phyloP scores from a whole-genome alignment of 106 monocot species.

The Dendrobium officinale region DNA sequence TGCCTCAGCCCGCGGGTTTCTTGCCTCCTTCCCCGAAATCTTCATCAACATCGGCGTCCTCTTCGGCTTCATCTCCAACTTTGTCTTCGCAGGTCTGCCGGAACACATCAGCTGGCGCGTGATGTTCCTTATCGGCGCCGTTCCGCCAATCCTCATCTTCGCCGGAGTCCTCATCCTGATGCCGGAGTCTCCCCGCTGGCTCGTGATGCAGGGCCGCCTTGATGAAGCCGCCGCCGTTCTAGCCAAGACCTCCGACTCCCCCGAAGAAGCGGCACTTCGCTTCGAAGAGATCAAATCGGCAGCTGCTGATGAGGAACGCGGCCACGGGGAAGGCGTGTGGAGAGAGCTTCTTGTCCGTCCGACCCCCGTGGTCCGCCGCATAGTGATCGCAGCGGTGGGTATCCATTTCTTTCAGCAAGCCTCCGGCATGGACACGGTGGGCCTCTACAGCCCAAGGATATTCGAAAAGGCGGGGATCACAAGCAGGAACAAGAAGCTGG shows the following conservation, averaged over 20 bases:
- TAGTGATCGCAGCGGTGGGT: not conserved
- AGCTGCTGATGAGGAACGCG: constrained; percentile 1
- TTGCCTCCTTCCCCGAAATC: constrained; percentile 35
- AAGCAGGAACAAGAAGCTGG: not conserved
- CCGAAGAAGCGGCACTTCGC: constrained; percentile 31
- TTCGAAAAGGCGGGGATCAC: not conserved
- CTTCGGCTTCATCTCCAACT: constrained; percentile 35
- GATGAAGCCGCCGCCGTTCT: constrained; percentile 31
- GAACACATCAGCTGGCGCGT: constrained; percentile 33
- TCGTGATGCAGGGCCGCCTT: constrained; percentile 46
- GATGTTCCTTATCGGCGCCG: constrained; percentile 35
- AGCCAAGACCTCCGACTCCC: constrained; percentile 33
- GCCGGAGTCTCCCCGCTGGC: constrained; percentile 63
- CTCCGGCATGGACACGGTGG: not conserved
- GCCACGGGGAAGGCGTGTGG: not conserved
- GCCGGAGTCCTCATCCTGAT: constrained; percentile 24
- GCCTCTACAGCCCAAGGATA: not conserved
- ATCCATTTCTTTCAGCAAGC: not conserved
- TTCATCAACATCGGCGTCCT: constrained; percentile 32
- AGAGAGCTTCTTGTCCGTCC: not conserved
- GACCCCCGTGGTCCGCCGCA: not conserved
- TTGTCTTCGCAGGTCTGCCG: constrained; percentile 31
- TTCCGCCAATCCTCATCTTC: constrained; percentile 36
- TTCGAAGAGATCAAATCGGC: constrained; percentile 29
- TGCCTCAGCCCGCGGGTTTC: constrained; percentile 20